phyloP scores from a whole-genome alignment of 2,329 filamentous ascomycete genomes.

The Trichoderma sp. region DNA sequence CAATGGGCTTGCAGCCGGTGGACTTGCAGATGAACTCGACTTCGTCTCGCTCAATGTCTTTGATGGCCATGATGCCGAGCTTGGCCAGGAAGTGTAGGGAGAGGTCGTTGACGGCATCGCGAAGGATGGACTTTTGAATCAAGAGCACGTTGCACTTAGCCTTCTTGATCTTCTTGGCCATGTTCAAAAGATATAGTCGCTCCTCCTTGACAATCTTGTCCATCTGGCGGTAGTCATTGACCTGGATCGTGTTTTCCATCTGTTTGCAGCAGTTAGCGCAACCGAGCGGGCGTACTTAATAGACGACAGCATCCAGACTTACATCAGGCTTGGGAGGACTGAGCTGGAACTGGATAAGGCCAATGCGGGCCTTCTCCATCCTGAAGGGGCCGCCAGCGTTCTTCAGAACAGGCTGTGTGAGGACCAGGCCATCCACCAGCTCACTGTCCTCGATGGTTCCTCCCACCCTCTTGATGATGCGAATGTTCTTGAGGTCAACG shows the following conservation, averaged over 20 bases:
- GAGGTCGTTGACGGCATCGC: slow-evolving; percentile 96
- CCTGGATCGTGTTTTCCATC: slow-evolving; percentile 99
- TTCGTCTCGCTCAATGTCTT: slow-evolving; percentile 98
- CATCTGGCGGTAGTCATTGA: slow-evolving; percentile 99
- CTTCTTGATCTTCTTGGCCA: slow-evolving; percentile 99
- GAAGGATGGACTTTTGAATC: slow-evolving; percentile 97
- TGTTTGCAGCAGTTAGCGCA: slow-evolving; percentile 42
- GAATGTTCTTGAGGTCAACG: slow-evolving; percentile 93
- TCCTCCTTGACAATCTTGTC: slow-evolving; percentile 99
- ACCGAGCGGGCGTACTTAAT: background rate
- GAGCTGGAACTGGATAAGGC: slow-evolving; percentile 96
- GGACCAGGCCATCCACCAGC: slow-evolving; percentile 89
- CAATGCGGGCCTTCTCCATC: slow-evolving; percentile 97
- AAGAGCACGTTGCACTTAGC: slow-evolving; percentile 98
- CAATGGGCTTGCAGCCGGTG: slow-evolving; percentile 97
- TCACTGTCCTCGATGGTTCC: slow-evolving; percentile 98
- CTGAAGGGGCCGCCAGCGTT: slow-evolving; percentile 84
- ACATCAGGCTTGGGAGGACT: slow-evolving; percentile 97
- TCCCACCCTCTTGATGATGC: slow-evolving; percentile 95
- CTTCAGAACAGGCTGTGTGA: slow-evolving; percentile 93
- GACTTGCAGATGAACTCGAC: slow-evolving; percentile 99
- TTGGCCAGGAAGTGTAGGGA: slow-evolving; percentile 97
- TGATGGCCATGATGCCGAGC: slow-evolving; percentile 91
- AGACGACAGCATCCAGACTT: slow-evolving; percentile 41
- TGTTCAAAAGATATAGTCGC: slow-evolving; percentile 94